Evolutionary conservation across 306 rosid species (phyloP).

Genomic region (Prunus fruticosa): DNA sequence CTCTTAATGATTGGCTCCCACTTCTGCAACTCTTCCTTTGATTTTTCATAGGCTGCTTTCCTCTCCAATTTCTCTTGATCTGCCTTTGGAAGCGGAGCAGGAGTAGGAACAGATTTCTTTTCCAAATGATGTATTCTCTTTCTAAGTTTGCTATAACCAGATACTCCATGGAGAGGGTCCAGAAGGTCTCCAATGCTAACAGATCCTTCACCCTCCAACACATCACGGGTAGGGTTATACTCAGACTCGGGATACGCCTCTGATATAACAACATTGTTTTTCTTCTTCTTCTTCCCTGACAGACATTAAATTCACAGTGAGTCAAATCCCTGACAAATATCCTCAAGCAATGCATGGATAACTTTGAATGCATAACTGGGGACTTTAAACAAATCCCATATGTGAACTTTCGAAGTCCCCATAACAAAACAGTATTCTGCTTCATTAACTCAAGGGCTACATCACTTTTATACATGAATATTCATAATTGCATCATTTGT

Average conservation of each 20-base stretch:
- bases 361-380: background rate
- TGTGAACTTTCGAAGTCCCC: background rate
- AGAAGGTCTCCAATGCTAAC: conserved; percentile 63
- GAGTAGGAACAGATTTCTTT: conserved; percentile 43
- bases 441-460: background rate
- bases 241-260: conserved; percentile 90
- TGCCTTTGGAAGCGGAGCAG: conserved; percentile 66
- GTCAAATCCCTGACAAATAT: background rate
- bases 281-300: conserved; percentile 57
- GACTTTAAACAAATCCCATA: background rate
- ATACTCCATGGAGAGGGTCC: conserved; percentile 58
- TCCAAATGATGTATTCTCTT: conserved; percentile 41
- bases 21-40: conserved; percentile 59
- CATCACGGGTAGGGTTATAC: conserved; percentile 72
- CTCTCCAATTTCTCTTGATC: conserved; percentile 65
- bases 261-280: conserved; percentile 36
- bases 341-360: background rate
- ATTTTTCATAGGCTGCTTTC: conserved; percentile 50
- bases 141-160: conserved; percentile 57
- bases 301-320: background rate
- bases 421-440: background rate
- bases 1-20: conserved; percentile 78
- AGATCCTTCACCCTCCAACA: conserved; percentile 63
- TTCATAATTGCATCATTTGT: background rate
- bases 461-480: background rate